Base-by-base conservation (phyloP, 2,329 filamentous ascomycete genomes). In the Beauveria scarabaeidicola region DNA sequence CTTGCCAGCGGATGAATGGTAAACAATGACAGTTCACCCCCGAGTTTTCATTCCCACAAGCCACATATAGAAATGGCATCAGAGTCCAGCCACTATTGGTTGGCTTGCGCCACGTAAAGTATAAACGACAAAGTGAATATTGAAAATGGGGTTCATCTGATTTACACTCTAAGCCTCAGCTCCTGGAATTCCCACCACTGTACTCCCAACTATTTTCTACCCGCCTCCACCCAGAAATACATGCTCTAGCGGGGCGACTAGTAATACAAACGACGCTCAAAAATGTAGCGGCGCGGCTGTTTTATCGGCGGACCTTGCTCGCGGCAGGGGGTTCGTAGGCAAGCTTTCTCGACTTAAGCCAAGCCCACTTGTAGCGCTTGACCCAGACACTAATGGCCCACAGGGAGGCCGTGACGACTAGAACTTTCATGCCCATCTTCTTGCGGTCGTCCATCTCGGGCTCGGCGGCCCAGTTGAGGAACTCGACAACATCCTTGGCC, bases 401-500 rank as follows among this genome's bases (percentile, higher is more conserved):
- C 64, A 99, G 81, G 63, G 87, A 84, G 63, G 88, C 82, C 59
- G 86, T 85, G 66, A 96, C 84, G 66, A 89, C 86, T 68, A 99
- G 76, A 58, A 96, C 90, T 87, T 99, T 97, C 84, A 96, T 86
- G 70, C 94, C 94, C 94, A 97, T 99, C 82, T 91, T 94, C 89
- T 99, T 99, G 74, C 94, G 89, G 74, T 97, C 88, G 73, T 99
- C 94, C 91, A 97, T 96, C 83, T 99, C 94, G 52, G 94, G 94
- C 81, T 99, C 94, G 61, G 94, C 92, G 58, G 94, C 84, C 94
- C 94, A 99, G 87, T 99, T 97, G 73, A 99, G 84, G 82, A 99
- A 99, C 79, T 99, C 94, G 62, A 89, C 87, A 62, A 99, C 94
- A 69, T 99, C 94, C 87, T 99, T 99, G 76, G 94, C 94, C 94